Conservation (phyloP, 2,329 filamentous ascomycete species). For the Colletotrichum sp. region DNA sequence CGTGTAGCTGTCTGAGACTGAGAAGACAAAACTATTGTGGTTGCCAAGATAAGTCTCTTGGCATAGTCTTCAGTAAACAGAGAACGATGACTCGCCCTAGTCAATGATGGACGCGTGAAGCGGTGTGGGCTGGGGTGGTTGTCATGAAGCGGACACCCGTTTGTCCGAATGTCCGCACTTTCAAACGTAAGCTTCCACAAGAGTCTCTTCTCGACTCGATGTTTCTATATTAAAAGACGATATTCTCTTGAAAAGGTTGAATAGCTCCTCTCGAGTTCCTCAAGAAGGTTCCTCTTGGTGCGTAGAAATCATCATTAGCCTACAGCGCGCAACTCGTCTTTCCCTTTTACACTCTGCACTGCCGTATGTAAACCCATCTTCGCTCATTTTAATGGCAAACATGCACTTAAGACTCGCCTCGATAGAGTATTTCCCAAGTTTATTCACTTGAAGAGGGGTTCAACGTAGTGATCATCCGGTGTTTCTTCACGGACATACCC, state of each 20-base stretch:
- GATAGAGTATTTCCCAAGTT: background rate
- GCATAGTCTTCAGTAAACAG: background rate
- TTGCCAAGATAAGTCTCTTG: background rate
- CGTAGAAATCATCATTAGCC: background rate
- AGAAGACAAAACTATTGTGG: background rate
- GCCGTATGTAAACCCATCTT: background rate
- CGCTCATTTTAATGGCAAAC: background rate
- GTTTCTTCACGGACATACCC: background rate
- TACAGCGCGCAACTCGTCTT: background rate
- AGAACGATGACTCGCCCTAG: background rate
- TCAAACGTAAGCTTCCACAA: background rate
- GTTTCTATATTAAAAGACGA: background rate
- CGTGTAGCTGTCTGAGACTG: background rate
- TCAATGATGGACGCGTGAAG: background rate
- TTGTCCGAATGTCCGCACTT: background rate
- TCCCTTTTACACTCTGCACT: fast-evolving
- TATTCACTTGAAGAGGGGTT: background rate
- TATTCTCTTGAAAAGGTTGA: background rate
- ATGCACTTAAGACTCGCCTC: too few species aligned
- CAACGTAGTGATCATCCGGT: background rate
- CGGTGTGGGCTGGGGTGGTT: background rate
- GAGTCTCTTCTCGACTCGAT: background rate
- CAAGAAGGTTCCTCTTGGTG: background rate
- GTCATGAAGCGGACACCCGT: background rate
- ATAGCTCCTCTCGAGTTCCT: background rate